Evolutionary conservation across 2,329 filamentous ascomycete species (phyloP).

Genomic region (Cladosporium colombiae): DNA sequence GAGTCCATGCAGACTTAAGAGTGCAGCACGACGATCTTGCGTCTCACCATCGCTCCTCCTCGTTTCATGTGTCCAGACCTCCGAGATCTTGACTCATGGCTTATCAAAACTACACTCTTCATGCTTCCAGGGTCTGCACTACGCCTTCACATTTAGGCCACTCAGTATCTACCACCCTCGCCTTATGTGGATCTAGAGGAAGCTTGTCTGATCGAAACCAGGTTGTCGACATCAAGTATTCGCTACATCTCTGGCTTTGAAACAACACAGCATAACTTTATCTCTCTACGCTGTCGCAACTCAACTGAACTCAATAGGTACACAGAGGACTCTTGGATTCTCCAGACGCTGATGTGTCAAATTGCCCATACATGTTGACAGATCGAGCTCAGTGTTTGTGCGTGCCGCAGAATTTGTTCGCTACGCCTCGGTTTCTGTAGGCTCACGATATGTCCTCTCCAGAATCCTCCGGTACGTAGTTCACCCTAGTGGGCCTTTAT

Average conservation of each 20-base stretch:
- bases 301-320: neutral
- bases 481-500: neutral
- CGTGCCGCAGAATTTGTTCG: neutral
- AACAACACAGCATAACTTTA: neutral
- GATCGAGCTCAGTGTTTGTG: neutral
- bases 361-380: neutral
- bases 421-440: neutral
- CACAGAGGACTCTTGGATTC: neutral
- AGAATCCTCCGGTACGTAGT: neutral
- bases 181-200: neutral
- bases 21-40: neutral
- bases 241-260: neutral
- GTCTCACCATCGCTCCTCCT: neutral
- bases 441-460: neutral
- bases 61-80: neutral
- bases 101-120: neutral
- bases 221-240: neutral
- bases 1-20: neutral
- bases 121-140: neutral
- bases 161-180: neutral
- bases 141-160: neutral
- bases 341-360: neutral
- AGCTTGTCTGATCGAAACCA: neutral
- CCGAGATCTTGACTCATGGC: neutral
- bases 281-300: neutral